Conservation (phyloP, 345 rosid genomes). For the Bretschneidera sinensis region DNA sequence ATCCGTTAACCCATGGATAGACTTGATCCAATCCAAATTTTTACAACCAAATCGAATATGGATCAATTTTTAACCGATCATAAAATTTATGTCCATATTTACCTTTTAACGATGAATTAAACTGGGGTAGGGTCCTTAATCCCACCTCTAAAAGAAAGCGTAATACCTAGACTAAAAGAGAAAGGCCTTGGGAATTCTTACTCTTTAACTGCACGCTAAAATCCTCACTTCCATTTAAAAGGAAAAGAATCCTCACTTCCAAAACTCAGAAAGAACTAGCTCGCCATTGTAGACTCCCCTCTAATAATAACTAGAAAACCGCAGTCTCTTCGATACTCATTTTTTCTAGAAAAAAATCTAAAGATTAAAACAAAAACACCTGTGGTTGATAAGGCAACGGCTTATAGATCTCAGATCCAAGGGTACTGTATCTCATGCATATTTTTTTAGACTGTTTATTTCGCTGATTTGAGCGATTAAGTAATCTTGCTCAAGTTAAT, state of each 20-base stretch:
- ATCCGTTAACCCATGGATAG: too few species aligned
- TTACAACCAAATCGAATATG: too few species aligned
- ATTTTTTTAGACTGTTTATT: background rate
- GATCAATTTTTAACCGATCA: too few species aligned
- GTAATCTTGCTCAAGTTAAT: background rate
- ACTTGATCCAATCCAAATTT: too few species aligned
- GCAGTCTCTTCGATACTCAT: conserved; percentile 16
- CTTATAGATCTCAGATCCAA: conserved; percentile 34
- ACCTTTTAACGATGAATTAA: too few species aligned
- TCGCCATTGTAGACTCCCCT: background rate
- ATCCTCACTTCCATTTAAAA: too few species aligned
- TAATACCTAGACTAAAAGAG: too few species aligned
- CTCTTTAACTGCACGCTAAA: too few species aligned
- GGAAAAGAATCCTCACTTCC: background rate
- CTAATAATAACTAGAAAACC: background rate
- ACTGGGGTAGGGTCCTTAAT: too few species aligned
- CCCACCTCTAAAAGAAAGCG: too few species aligned
- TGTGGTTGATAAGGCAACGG: background rate
- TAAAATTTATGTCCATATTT: too few species aligned
- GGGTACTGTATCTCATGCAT: conserved; percentile 5
- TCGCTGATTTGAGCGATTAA: background rate
- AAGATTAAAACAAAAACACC: background rate
- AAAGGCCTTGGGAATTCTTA: too few species aligned
- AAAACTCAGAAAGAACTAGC: background rate
- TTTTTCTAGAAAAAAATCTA: background rate